Evolutionary conservation across 2,329 filamentous ascomycete genomes (phyloP), one percentile per base, ranked within the genome.

Genomic region (Trichoderma polysporum): DNA sequence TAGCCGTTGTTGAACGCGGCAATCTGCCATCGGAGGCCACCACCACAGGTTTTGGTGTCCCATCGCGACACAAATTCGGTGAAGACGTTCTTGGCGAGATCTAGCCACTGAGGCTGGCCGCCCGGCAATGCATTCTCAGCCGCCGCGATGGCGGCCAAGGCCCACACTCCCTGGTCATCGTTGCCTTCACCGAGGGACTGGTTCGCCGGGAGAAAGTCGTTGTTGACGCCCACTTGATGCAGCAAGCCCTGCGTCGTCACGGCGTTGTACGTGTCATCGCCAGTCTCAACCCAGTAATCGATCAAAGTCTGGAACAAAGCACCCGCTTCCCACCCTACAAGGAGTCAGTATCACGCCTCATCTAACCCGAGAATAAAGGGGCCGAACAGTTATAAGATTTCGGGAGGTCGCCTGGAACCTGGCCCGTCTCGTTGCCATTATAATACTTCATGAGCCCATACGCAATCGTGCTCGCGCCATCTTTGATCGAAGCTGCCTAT

Each of bases 1-100:
- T 80, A 87, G 52, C 91, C 91, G 63, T 81, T 84, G 78, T 92
- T 91, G 78, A 88, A 89, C 4, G 85, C 81, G 79, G 88, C 91
- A 68, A 94, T 89, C 79, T 94, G 91, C 92, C 92, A 94, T 70
- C 89, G 86, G 69, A 95, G 77, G 8, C 91, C 91, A 61, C 91
- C 91, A 61, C 80, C 81, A 76, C 91, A 94, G 3, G 80, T 81
- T 0, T 80, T 76, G 2, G 83, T 84, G n/a, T 70, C 66, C 58
- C 62, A 67, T 53, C 37, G 39, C 15, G 2, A 6, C 47, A 33
- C 41, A 9, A 41, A 35, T 7, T 62, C 37, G 0, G 77, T 71
- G 76, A 93, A 93, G 0, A 91, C 88, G 2, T 88, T 89, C 74
- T 91, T 88, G 1, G 86, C 89, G 57, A 94, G 83, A 5, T 87